Evolutionary conservation across 2,329 filamentous ascomycete genomes (phyloP).

Genomic region (Epichloe uncinata): DNA sequence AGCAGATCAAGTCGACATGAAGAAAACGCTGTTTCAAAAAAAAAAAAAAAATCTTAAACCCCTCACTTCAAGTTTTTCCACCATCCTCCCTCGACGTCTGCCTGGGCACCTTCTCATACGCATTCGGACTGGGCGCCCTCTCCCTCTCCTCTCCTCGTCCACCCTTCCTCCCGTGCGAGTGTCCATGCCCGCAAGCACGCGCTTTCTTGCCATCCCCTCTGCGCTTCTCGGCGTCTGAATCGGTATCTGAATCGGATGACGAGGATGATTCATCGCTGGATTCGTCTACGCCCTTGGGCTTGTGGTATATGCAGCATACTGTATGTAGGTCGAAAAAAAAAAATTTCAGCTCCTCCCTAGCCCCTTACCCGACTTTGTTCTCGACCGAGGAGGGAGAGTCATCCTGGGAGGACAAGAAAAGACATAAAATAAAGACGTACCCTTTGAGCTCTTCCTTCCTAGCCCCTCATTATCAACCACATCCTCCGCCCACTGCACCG

Average conservation of each 20-base stretch:
- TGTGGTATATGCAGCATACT: conserved; percentile 99
- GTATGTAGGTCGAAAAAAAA: not conserved
- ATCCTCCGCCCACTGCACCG: conserved; percentile 84
- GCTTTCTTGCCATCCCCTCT: conserved; percentile 11
- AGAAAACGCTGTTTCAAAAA: no score
- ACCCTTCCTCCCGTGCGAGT: no score
- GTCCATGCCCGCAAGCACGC: not conserved
- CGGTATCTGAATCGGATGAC: conserved; percentile 18
- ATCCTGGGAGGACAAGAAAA: not conserved
- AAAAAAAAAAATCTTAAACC: no score
- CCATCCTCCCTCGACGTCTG: conserved; percentile 9
- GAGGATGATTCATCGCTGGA: conserved; percentile 56
- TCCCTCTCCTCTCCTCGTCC: conserved; percentile 20
- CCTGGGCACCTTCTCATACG: conserved; percentile 61
- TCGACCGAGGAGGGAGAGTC: no score
- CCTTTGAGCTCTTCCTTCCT: conserved; percentile 89
- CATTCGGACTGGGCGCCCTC: conserved; percentile 57
- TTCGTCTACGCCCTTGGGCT: conserved; percentile 67
- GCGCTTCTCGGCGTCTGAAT: conserved; percentile 6
- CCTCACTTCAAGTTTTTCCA: no score
- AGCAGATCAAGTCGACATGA: no score
- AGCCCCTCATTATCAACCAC: conserved; percentile 93
- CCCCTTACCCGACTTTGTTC: not conserved
- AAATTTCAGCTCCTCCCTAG: not conserved
- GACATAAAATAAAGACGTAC: conserved; percentile 27